Evolutionary conservation across 2,329 filamentous ascomycete genomes (phyloP).

Genomic region (Macrophomina phaseolina): DNA sequence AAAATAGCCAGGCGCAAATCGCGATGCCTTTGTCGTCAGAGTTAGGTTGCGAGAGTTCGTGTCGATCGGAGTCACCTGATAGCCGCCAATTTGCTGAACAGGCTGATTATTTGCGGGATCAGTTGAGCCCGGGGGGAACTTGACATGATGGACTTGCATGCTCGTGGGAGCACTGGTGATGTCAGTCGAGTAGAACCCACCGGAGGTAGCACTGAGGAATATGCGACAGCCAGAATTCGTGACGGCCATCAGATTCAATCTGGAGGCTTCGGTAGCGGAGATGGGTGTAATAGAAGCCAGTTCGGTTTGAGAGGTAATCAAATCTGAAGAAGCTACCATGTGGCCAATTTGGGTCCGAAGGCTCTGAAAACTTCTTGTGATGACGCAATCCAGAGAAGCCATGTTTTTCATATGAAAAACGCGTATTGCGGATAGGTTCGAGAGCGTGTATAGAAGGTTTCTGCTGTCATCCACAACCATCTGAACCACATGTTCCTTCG

Average conservation of each 20-base stretch:
- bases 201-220: slow-evolving; percentile 87
- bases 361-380: slow-evolving; percentile 59
- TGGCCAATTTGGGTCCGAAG: slow-evolving; percentile 78
- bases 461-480: slow-evolving; percentile 89
- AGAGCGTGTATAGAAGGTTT: slow-evolving; percentile 89
- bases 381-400: slow-evolving; percentile 58
- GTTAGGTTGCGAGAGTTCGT: slow-evolving; percentile 42
- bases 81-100: slow-evolving; percentile 20
- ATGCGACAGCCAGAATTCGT: slow-evolving; percentile 90
- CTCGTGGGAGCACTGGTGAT: slow-evolving; percentile 64
- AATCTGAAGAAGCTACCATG: slow-evolving; percentile 74
- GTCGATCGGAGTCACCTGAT: slow-evolving; percentile 34
- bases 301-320: slow-evolving; percentile 69
- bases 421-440: slow-evolving; percentile 83
- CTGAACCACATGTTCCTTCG: slow-evolving; percentile 70
- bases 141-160: slow-evolving; percentile 98
- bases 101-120: slow-evolving; percentile 31
- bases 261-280: slow-evolving; percentile 75
- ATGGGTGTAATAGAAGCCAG: slow-evolving; percentile 90
- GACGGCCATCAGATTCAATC: slow-evolving; percentile 86
- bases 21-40: slow-evolving; percentile 43
- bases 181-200: slow-evolving; percentile 66
- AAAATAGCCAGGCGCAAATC: slow-evolving; percentile 89
- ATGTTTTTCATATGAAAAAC: slow-evolving; percentile 83
- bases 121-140: slow-evolving; percentile 73